Base-by-base conservation (phyloP, 1,284 basidiomycete species). In the Leccinum fuscescens region DNA sequence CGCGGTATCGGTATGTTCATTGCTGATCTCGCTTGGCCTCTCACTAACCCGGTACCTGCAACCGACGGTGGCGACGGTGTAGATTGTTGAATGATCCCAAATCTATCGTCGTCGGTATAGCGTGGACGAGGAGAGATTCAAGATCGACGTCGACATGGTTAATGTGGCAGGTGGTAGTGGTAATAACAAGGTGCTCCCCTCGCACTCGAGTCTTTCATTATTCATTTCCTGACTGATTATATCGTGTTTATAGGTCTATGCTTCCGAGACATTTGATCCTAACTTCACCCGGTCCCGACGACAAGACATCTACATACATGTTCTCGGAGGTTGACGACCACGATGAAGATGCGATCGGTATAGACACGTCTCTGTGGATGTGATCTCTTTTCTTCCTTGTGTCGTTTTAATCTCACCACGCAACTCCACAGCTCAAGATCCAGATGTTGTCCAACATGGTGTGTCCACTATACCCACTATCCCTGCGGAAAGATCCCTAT, bases 91-190 rank as follows among this genome's bases (percentile, higher is more conserved):
- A 84, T 37, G 86, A 90, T 31, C 87, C 88, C 0, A 88, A 88
- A 66, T 92, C 92, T 0, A 72, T 80, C 46, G 85, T 96, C 11
- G 90, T 97, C 12, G 92, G 93, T 11, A 92, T 96, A 65, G 88
- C 85, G n/a, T 97, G 94, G 94, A 88, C 7, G 94, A 96, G 70
- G 74, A 77, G 3, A 79, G 77, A 35, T 93, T 86, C 72, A 69
- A 82, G 22, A 83, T 96, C 55, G 85, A 93, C 66, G 76, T 93
- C 2, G 86, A 85, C 24, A 77, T 82, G 49, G 80, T 86, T 58
- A 88, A 88, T 61, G 79, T 92, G 27, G 86, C 88, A 4, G 11
- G 42, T n/a, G n/a, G n/a, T 17, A 84, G 83, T 15, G 77, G 76
- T 37, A 83, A 82, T 64, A 88, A 82, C 65, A 92, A 90, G 82